Conservation (phyloP, 164 flowering plant genomes). For the Vitis rotundifolia region DNA sequence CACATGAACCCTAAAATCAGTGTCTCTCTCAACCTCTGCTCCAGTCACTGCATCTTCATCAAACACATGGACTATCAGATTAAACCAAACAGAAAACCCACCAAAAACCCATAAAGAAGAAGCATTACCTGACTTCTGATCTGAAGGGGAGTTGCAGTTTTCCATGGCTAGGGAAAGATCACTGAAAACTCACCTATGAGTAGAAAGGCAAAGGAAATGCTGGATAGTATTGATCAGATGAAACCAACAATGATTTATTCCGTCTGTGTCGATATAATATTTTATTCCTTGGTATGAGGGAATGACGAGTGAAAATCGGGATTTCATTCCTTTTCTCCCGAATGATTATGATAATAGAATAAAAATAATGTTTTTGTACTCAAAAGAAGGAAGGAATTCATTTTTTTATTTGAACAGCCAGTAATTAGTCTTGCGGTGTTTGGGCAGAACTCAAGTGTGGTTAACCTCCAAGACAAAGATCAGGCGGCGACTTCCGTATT, state of each 20-base stretch:
- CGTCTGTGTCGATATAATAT: too few relatives aligned
- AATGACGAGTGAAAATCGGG: too few relatives aligned
- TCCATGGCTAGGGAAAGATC: not conserved
- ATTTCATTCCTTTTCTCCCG: too few relatives aligned
- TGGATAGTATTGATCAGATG: not conserved
- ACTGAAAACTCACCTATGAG: not conserved
- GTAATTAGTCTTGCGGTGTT: not conserved
- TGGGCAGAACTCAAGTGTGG: too few relatives aligned
- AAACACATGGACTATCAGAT: not conserved
- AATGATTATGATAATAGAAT: too few relatives aligned
- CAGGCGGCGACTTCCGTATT: too few relatives aligned
- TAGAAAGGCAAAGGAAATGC: not conserved
- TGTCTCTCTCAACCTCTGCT: slow-evolving; percentile 33
- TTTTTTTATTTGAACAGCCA: not conserved
- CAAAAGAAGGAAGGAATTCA: slow-evolving; percentile 1
- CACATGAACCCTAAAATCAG: slow-evolving; percentile 41
- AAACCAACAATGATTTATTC: too few relatives aligned
- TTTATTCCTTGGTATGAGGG: too few relatives aligned
- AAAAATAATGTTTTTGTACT: too few relatives aligned
- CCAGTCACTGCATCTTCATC: slow-evolving; percentile 23
- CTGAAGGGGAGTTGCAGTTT: slow-evolving; percentile 5
- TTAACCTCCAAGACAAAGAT: too few relatives aligned
- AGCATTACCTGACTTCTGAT: slow-evolving; percentile 10
- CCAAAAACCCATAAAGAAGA: not conserved
- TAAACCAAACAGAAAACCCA: not conserved